These are phyloP conservation scores for Bjerkandera adusta DNA, from an alignment of 1,284 basidiomycete species.

Conservation along the genomic window DNA sequence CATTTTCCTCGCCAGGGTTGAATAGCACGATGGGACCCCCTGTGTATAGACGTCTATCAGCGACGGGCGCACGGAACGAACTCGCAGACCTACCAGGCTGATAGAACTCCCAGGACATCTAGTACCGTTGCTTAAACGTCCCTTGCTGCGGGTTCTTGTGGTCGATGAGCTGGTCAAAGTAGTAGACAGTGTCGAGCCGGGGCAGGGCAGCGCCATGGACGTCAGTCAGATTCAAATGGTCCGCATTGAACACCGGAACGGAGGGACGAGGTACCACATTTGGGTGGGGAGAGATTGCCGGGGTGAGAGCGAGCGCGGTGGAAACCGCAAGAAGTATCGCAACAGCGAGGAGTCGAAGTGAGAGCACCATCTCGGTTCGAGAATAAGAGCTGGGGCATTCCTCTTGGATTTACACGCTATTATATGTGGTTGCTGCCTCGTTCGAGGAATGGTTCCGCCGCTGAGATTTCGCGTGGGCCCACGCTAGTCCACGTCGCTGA, in stretches of 20 bases:
- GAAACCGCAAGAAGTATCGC: too few species aligned
- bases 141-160: constrained; percentile 68
- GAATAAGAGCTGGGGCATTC: too few species aligned
- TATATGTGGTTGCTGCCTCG: too few species aligned
- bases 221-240: constrained; percentile 3
- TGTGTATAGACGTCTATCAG: constrained; percentile 22
- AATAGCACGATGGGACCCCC: constrained; percentile 68
- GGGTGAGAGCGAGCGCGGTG: too few species aligned
- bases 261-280: too few species aligned
- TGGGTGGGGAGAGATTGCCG: too few species aligned
- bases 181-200: constrained; percentile 43
- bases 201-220: constrained; percentile 21
- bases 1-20: constrained; percentile 46
- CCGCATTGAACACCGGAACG: constrained; percentile 17
- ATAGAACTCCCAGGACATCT: constrained; percentile 64
- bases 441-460: too few species aligned
- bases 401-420: too few species aligned
- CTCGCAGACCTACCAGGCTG: constrained; percentile 39
- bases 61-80: not conserved
- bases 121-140: constrained; percentile 76
- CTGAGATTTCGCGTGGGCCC: too few species aligned
- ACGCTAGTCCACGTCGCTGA: too few species aligned
- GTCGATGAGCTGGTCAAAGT: constrained; percentile 72
- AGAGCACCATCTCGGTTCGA: too few species aligned
- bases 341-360: too few species aligned